Evolutionary conservation across 495 filamentous ascomycete species (phyloP).

Genomic region (Hypoxylon rickii): DNA sequence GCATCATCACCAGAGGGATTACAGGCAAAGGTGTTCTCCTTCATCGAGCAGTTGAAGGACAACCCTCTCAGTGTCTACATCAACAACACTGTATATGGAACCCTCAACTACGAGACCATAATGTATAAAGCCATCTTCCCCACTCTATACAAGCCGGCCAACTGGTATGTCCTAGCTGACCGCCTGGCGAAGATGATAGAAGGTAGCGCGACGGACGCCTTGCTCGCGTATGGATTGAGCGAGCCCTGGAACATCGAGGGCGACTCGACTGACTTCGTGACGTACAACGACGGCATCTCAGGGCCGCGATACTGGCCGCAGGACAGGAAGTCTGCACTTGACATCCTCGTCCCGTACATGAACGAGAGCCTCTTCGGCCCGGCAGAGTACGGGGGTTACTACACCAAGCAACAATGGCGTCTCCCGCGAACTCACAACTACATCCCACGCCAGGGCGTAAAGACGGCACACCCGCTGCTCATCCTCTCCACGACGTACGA

Average conservation of each 20-base stretch:
- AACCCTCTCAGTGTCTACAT: conserved; percentile 48
- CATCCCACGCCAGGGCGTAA: conserved; percentile 36
- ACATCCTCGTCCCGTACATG: conserved; percentile 35
- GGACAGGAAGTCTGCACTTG: conserved; percentile 29
- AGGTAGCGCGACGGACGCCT: conserved; percentile 50
- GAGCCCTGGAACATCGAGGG: conserved; percentile 9
- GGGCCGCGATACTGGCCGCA: conserved; percentile 38
- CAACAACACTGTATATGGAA: conserved; percentile 44
- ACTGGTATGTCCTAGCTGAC: conserved; percentile 42
- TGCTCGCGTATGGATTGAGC: conserved; percentile 38
- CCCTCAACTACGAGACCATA: conserved; percentile 42
- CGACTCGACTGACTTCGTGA: conserved; percentile 33
- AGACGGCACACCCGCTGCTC: conserved; percentile 47
- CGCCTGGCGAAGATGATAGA: conserved; percentile 42
- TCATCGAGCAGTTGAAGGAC: conserved; percentile 33
- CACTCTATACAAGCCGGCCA: conserved; percentile 43
- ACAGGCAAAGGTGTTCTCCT: conserved; percentile 29
- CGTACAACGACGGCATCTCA: conserved; percentile 41
- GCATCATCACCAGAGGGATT: conserved; percentile 39
- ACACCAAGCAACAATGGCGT: conserved; percentile 44
- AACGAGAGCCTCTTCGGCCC: conserved; percentile 36
- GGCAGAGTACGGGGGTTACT: conserved; percentile 35
- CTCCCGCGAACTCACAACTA: conserved; percentile 47
- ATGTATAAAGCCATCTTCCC: conserved; percentile 44
- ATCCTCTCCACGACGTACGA: conserved; percentile 51